Conservation (phyloP, 495 filamentous ascomycete species). For the Trichocladium uniseriatum region DNA sequence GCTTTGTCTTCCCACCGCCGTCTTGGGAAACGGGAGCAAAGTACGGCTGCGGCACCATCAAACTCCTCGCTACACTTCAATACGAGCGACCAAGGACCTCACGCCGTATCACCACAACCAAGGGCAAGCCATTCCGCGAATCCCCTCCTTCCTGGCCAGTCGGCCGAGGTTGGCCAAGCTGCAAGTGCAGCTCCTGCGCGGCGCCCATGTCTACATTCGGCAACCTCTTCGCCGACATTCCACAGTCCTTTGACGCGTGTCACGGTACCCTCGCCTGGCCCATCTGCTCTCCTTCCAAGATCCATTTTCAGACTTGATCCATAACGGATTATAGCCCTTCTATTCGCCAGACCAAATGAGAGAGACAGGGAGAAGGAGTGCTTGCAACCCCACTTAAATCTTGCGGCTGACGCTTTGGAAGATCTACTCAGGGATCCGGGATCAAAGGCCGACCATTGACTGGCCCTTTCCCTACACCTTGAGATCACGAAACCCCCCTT, state of each 20-base stretch:
- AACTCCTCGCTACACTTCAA: neutral
- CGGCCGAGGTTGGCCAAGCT: neutral
- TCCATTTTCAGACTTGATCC: too few species aligned
- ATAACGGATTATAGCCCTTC: too few species aligned
- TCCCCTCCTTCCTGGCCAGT: neutral
- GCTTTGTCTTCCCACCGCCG: neutral
- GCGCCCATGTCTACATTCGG: neutral
- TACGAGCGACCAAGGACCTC: slow-evolving; percentile 14
- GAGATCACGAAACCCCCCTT: too few species aligned
- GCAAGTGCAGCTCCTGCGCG: neutral
- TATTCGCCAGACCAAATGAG: too few species aligned
- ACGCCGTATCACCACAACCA: slow-evolving; percentile 1
- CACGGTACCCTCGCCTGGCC: neutral
- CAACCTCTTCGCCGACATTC: neutral
- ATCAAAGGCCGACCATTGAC: too few species aligned
- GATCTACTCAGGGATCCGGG: too few species aligned
- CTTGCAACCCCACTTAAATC: too few species aligned
- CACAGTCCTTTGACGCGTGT: neutral
- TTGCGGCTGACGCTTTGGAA: too few species aligned
- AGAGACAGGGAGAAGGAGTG: too few species aligned
- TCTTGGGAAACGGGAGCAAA: neutral
- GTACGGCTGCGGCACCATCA: neutral
- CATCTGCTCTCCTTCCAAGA: too few species aligned
- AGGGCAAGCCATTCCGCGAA: neutral
- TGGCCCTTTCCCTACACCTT: too few species aligned